phyloP scores from a whole-genome alignment of 352 stramenopile species.

The Aphanomyces astaci region DNA sequence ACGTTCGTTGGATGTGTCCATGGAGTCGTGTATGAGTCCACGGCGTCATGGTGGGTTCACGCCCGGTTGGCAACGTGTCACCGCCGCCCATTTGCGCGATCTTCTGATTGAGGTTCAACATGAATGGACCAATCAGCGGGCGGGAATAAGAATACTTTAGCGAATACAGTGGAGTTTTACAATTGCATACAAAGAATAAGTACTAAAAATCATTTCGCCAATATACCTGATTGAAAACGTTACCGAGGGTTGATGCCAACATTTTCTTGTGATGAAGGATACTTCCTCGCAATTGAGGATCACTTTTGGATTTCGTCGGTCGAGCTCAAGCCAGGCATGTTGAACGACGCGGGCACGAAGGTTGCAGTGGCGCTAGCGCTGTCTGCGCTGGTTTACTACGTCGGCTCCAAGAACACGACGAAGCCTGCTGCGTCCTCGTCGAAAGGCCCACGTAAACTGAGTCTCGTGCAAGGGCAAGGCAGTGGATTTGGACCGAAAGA shows the following conservation, averaged over 20 bases:
- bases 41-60: too few relatives aligned
- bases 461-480: not conserved
- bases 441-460: conserved; percentile 20
- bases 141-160: not conserved
- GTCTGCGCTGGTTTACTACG: conserved; percentile 52
- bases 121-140: not conserved
- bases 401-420: conserved; percentile 42
- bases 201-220: too few relatives aligned
- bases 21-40: too few relatives aligned
- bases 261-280: conserved; percentile 6
- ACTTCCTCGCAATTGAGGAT: not conserved
- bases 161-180: conserved; percentile 5
- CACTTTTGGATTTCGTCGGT: not conserved
- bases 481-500: conserved; percentile 15
- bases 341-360: conserved; percentile 21
- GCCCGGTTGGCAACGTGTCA: too few relatives aligned
- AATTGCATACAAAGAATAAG: not conserved
- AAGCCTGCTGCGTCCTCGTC: conserved; percentile 19
- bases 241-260: too few relatives aligned
- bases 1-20: too few relatives aligned
- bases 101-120: too few relatives aligned
- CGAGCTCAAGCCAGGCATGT: not conserved
- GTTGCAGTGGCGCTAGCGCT: conserved; percentile 47
- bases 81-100: too few relatives aligned
- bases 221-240: too few relatives aligned